Evolutionary conservation across 2,329 filamentous ascomycete genomes (phyloP).

Genomic region (Fusarium buxicola): DNA sequence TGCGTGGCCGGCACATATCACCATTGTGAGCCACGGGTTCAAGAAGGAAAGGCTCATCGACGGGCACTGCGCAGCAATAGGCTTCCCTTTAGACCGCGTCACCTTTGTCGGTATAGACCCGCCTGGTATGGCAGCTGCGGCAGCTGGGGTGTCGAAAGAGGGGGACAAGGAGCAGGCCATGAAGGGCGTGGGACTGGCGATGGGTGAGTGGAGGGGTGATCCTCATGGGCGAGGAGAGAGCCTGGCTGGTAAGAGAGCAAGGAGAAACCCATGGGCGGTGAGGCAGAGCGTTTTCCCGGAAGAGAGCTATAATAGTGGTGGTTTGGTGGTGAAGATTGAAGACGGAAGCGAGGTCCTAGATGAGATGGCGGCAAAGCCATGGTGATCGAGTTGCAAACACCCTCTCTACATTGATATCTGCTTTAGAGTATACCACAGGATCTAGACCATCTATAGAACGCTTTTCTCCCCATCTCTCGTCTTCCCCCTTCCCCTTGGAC

Average conservation of each 20-base stretch:
- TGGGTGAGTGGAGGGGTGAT: constrained; percentile 63
- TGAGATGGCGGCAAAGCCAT: constrained; percentile 54
- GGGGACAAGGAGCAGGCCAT: constrained; percentile 54
- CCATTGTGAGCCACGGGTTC: constrained; percentile 76
- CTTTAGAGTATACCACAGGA: neutral
- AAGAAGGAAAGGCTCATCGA: constrained; percentile 72
- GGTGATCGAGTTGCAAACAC: constrained; percentile 42
- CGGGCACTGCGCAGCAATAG: constrained; percentile 73
- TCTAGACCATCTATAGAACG: constrained; percentile 38
- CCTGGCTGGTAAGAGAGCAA: constrained; percentile 60
- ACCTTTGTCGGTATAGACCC: constrained; percentile 74
- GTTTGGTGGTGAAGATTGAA: constrained; percentile 51
- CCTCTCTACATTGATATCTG: neutral
- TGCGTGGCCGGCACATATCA: constrained; percentile 68
- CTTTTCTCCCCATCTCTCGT: constrained; percentile 49
- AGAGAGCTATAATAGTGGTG: constrained; percentile 51
- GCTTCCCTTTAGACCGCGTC: constrained; percentile 60
- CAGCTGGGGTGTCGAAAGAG: constrained; percentile 32
- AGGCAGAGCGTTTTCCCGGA: constrained; percentile 59
- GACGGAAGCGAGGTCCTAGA: constrained; percentile 56
- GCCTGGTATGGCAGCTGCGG: constrained; percentile 54
- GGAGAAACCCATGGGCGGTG: constrained; percentile 62
- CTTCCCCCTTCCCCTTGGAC: constrained; percentile 40
- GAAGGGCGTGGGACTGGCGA: constrained; percentile 56
- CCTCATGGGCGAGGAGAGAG: constrained; percentile 61